Base-by-base conservation (phyloP, 805 yeast species). In the Torulaspora gathmanii region DNA sequence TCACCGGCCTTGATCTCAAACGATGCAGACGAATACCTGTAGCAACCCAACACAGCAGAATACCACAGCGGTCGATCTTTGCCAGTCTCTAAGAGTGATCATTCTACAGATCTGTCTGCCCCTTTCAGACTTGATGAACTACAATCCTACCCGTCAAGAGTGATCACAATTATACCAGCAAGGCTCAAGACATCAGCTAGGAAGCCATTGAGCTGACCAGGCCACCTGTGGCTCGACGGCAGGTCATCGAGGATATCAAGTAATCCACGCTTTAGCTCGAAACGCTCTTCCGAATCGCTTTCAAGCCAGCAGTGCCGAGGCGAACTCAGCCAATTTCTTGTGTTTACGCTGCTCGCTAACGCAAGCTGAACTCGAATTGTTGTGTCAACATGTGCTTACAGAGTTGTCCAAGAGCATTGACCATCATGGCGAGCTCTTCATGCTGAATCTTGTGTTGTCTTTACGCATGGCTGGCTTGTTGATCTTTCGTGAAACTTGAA, bases 391-490 rank as follows among this genome's bases (percentile, higher is more conserved):
- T 10, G 8, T 7, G 25, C 8, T 10, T 22, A 7, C 8, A 7
- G 25, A 3, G 25, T 22, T 13, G 19, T n/a, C 12, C 15, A 16
- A 5, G 16, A 22, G 11, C 29, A 16, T 30, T 36, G 29, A 19
- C 27, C 4, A 5, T 13, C 22, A 15, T 10, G 19, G 13, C 13
- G 15, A 31, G 10, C 12, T 12, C 29, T 22, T 23, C 20, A 25
- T 23, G 20, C 30, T 22, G 16, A 15, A 12, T n/a, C 29, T 30
- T 15, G 30, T 19, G 13, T 30, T 23, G 31, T 31, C 15, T 39
- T 31, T 30, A 30, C 30, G 34, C 19, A 19, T 31, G 19, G 30
- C 15, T 45, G 49, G 49, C 45, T 45, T 45, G 49, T 37, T 44
- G 36, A 15, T 33, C 11, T 13, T 29, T 29, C 11, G 22, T 13